Evolutionary conservation across 129 eudicot species (phyloP), one percentile per base, ranked within the genome.

Genomic region (Flaveria brownii): DNA sequence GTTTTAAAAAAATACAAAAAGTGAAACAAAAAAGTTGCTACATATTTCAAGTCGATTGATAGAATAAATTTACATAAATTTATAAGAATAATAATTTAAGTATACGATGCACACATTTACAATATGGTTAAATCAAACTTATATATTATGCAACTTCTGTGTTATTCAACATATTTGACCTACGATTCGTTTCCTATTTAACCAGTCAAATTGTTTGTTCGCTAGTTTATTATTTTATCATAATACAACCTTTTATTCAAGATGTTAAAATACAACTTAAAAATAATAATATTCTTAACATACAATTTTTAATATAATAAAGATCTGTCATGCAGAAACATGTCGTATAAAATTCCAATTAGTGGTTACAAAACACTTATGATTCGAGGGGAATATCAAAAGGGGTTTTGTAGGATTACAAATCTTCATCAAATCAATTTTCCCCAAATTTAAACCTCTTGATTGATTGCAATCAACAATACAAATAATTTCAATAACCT

Each of bases 261-360:
- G 0, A 5, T 36, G 0, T 4, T 36, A 5, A 36, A 36, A 36
- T 36, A 36, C 30, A 2, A 28, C 30, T 2, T 28, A 28, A 28
- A 28, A 25, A 36, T 5, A 5, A 45, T 45, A 18, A 30, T 30
- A 4, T 30, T 30, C 30, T 23, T 13, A 45, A 69, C 49, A 23
- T 25, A 46, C 17, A 46, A 23, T 2, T 9, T 45, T 26, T 14
- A 13, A 52, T 2, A 42, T 33, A 77, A 50, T 22, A 73, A 70
- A 46, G 54, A 41, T 30, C 39, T 79, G 78, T 23, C 78, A 79
- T 79, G 82, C 82, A 72, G 52, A 39, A 78, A 49, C 77, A 64
- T 62, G 64, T 12, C 10, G 60, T 71, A 62, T 28, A 54, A 41
- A 51, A 3, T 79, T 45, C 43, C 51, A 36, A 36, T 18, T 11